These are phyloP conservation scores for Ampelomyces quisqualis DNA, from an alignment of 2,329 filamentous ascomycete genomes.

Conservation along the genomic window DNA sequence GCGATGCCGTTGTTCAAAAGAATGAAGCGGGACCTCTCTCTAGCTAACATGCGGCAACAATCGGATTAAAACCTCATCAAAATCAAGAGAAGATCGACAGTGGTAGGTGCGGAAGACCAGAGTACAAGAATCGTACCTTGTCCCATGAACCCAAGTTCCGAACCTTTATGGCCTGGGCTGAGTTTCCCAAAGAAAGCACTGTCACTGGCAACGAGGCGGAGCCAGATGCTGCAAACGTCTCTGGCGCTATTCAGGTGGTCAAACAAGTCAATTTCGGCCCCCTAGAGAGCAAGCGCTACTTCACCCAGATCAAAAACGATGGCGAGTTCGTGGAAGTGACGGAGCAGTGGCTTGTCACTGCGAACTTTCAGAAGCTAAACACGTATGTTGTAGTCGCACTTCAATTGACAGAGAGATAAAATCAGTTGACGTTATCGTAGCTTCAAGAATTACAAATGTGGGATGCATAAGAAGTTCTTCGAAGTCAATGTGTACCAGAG, in stretches of 20 bases:
- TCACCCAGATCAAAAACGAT: constrained; percentile 23
- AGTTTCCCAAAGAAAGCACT: constrained; percentile 21
- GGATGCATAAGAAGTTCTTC: constrained; percentile 50
- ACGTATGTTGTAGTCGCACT: constrained; percentile 40
- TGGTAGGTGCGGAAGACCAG: too few relatives aligned
- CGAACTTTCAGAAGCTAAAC: constrained; percentile 51
- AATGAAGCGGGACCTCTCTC: too few relatives aligned
- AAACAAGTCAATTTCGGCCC: constrained; percentile 51
- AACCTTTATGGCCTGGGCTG: constrained; percentile 35
- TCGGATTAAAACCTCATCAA: too few relatives aligned
- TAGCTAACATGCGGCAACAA: too few relatives aligned
- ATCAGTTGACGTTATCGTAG: too few relatives aligned
- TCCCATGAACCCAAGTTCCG: constrained; percentile 28
- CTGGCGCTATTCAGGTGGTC: constrained; percentile 47
- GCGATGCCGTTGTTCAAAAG: too few relatives aligned
- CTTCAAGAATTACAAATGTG: constrained; percentile 53
- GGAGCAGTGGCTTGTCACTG: constrained; percentile 45
- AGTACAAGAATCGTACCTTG: constrained; percentile 16
- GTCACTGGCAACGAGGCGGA: background rate
- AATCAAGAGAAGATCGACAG: too few relatives aligned
- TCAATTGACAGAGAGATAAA: too few relatives aligned
- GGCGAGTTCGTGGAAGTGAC: constrained; percentile 40
- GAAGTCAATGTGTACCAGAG: constrained; percentile 55
- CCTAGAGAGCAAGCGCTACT: constrained; percentile 50
- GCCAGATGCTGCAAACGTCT: background rate